Evolutionary conservation across 768 basidiomycete species (phyloP), one percentile per base, ranked within the genome.

Genomic region (Phallus indusiatus): DNA sequence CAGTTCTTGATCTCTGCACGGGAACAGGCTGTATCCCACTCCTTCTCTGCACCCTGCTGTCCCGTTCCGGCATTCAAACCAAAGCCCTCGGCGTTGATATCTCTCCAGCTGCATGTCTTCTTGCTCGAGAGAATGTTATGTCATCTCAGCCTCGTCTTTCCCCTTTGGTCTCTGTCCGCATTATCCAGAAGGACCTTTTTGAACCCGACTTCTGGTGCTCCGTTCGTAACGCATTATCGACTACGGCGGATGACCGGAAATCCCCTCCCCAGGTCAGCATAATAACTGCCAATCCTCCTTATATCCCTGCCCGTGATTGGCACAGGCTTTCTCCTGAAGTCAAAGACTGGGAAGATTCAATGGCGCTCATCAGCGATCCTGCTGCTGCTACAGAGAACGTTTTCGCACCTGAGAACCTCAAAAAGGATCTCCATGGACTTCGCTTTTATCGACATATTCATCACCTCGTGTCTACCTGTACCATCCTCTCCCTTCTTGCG

Each of bases 21-120:
- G 95, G 95, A 50, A 82, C 91, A 0, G 95, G 89, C 14, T 94
- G 93, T 69, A 94, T 97, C 54, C 88, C 93, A 1, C 79, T 96
- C 47, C 76, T 91, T n/a, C 75, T 98, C 17, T 84, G 84, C 66
- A 78, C 84, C 63, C 71, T 83, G 51, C 81, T 82, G 72, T 24
- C 36, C 34, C 80, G 83, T 16, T 70, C 75, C 49, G 82, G 81
- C 53, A 78, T 61, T 12, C 55, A 74, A 62, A 64, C 82, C 50
- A 73, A 69, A 9, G 81, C 86, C 1, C 72, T 78, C 61, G 90
- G 81, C 21, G 74, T 94, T 47, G 91, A 93, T 71, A 78, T 85
- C 50, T 83, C 84, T 51, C 67, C 74, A 24, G 73, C 79, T 33
- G 92, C 92, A 2, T 65, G 81, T 22, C 64, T 65, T 22, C 72